Base-by-base conservation (phyloP, 2,329 filamentous ascomycete genomes). In the Aspergillus sp. region DNA sequence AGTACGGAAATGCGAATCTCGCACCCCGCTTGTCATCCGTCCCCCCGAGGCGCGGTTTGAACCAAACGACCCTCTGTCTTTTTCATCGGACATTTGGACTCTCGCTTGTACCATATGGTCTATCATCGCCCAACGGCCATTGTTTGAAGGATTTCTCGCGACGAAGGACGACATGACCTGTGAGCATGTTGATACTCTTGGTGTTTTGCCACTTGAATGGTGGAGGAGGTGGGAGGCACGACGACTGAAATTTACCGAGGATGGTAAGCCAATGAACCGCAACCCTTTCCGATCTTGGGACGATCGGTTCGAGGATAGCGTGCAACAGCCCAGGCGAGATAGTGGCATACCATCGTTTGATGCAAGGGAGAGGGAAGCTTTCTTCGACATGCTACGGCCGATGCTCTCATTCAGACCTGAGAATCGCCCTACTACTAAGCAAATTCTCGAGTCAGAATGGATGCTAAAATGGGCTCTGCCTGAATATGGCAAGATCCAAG, bases 331-430 rank as follows among this genome's bases (percentile, higher is more conserved):
- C 4, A 52, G 64, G 41, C 51, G 43, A 51, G 52, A 53, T 19
- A 48, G 43, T 28, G 52, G 52, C 7, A 57, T 62, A 49, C 33
- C 44, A 36, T 4, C 4, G 5, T 49, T 63, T 55, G 58, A 59
- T n/a, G 9, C 45, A 28, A 36, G 5, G 6, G 59, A 64, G 52
- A 55, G 48, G 33, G 49, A 54, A 41, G 61, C 60, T 48, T 34
- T 64, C 7, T 55, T 56, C 28, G 39, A 44, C 5, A 59, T 62
- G 60, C 40, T 63, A 42, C 49, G 52, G 39, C 30, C 54, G 32
- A 63, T 62, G 59, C 54, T 64, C 8, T 48, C 47, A 38, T 63
- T 62, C 46, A 57, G 49, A 35, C 50, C 59, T 19, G 59, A 57
- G 42, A 41, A 55, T 48, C 55, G 60, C 19, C 43, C 52, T 41